These are phyloP conservation scores for Fusarium fujikuroi DNA, from an alignment of 2,329 filamentous ascomycete genomes.

Conservation along the genomic window DNA sequence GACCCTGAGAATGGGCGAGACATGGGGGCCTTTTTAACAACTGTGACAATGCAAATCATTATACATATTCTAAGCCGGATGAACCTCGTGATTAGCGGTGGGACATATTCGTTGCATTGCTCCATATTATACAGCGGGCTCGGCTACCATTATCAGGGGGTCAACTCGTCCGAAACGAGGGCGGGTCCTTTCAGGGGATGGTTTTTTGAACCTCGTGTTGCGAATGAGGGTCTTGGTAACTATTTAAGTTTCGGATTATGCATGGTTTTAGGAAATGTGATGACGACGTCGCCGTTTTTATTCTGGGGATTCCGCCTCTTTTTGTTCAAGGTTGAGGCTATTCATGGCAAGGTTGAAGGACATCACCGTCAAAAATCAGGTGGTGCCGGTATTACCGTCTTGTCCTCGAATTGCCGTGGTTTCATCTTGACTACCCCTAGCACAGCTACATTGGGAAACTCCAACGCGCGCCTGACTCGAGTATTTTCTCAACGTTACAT, in stretches of 20 bases:
- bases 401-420: not conserved
- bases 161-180: constrained; percentile 9
- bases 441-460: not conserved
- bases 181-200: constrained; percentile 3
- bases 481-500: not conserved
- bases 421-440: not conserved
- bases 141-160: not conserved
- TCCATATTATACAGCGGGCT: constrained; percentile 13
- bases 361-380: not conserved
- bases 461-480: not conserved
- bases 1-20: not conserved
- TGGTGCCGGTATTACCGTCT: not conserved
- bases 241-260: not conserved
- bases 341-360: not conserved
- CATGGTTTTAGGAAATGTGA: not conserved
- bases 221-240: not conserved
- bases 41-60: not conserved
- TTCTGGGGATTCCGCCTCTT: not conserved
- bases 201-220: not conserved
- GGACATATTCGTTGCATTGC: constrained; percentile 2
- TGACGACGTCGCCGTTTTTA: not conserved
- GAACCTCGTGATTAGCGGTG: not conserved
- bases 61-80: not conserved
- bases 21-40: not conserved
- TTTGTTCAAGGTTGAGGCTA: not conserved